Evolutionary conservation across 176 grass and related monocot species (phyloP).

Genomic region (Chloris gayana): DNA sequence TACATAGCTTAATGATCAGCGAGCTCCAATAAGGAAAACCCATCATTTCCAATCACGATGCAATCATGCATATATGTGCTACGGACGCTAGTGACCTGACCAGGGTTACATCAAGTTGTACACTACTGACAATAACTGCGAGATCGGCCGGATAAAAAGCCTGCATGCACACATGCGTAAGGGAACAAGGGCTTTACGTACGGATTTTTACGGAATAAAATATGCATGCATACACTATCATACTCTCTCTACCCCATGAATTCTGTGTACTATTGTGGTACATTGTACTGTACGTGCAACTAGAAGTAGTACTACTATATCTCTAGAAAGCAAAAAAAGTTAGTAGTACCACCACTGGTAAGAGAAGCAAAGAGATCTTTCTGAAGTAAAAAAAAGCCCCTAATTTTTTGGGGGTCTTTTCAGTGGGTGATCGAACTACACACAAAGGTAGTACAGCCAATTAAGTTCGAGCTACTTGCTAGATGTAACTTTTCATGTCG

Average conservation of each 20-base stretch:
- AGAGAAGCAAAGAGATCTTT: not conserved
- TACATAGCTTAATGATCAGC: not conserved
- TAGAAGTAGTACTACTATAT: not conserved
- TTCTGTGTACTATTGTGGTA: not conserved
- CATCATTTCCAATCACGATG: slow-evolving; percentile 44
- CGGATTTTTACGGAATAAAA: not conserved
- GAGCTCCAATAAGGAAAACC: slow-evolving; percentile 31
- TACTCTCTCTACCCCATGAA: not conserved
- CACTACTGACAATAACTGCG: slow-evolving; percentile 17
- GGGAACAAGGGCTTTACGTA: slow-evolving; percentile 5
- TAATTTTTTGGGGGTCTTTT: not conserved
- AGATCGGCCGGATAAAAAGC: slow-evolving; percentile 38
- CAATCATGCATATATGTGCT: slow-evolving; percentile 41
- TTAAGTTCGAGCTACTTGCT: not conserved
- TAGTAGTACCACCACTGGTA: not conserved
- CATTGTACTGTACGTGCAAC: not conserved
- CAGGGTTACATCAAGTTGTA: slow-evolving; percentile 39
- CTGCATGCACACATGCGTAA: slow-evolving; percentile 35
- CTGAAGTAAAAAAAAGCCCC: not conserved
- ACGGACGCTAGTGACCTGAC: slow-evolving; percentile 21
- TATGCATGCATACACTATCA: not conserved
- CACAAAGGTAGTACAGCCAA: not conserved
- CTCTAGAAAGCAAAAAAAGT: no score
- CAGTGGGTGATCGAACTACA: not conserved
- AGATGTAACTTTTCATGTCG: not conserved